These are phyloP conservation scores for Suillus bovinus DNA, from an alignment of 768 basidiomycete genomes.

Conservation along the genomic window DNA sequence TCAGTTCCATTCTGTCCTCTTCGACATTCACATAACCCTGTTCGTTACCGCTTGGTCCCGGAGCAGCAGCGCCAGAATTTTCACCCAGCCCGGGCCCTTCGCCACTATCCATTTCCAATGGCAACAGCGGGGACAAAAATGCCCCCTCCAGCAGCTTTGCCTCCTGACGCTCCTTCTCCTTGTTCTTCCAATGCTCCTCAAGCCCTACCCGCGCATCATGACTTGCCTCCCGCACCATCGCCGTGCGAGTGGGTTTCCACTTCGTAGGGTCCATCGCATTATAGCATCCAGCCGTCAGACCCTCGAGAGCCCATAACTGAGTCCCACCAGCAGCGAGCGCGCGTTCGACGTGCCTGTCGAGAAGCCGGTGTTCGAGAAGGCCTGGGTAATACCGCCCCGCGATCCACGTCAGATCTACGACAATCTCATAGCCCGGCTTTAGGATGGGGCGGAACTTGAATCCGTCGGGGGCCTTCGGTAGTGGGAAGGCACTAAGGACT, in stretches of 20 bases:
- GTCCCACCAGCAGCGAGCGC: constrained; percentile 41
- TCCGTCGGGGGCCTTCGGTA: constrained; percentile 67
- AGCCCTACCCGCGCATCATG: constrained; percentile 45
- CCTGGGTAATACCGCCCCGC: constrained; percentile 82
- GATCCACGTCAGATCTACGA: constrained; percentile 68
- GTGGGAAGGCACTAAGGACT: constrained; percentile 34
- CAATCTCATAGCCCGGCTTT: constrained; percentile 57
- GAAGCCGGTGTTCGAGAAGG: constrained; percentile 63
- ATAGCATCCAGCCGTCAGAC: constrained; percentile 62
- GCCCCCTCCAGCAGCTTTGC: constrained; percentile 18
- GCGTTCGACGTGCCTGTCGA: constrained; percentile 41
- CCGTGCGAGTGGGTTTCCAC: constrained; percentile 51
- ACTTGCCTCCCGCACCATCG: constrained; percentile 68
- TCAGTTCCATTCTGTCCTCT: neutral
- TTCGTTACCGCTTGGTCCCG: neutral
- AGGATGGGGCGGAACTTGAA: constrained; percentile 73
- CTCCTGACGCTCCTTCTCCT: constrained; percentile 31
- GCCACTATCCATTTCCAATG: neutral
- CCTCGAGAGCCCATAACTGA: constrained; percentile 73
- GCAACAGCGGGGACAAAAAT: constrained; percentile 16
- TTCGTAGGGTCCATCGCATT: constrained; percentile 70
- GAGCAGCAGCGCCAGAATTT: neutral
- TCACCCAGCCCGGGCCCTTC: neutral
- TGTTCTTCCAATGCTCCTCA: constrained; percentile 38
- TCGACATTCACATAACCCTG: too few species aligned